Base-by-base conservation (phyloP, 192 early-diverging fungal species). In the Linnemannia exigua region DNA sequence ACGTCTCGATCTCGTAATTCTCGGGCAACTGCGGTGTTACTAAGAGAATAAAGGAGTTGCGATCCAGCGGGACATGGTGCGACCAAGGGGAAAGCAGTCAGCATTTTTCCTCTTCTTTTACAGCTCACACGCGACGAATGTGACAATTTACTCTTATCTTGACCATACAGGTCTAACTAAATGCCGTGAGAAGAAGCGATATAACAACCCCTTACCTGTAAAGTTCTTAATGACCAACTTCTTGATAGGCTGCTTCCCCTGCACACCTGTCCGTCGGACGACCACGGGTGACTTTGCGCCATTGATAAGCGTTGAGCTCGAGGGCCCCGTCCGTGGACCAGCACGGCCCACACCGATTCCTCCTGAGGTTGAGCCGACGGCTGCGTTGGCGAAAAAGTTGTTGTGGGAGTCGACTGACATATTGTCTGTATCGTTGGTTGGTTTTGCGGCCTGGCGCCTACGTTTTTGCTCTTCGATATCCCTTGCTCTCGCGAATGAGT, bases 1-100 rank as follows among this genome's bases (percentile, higher is more conserved):
- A 94, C 12, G 94, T 94, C 66, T 90, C 90, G 9, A 88, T 79
- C 67, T 95, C 92, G 84, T 93, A 98, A 58, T 91, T 90, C 35
- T 88, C 89, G 15, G 97, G 96, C 37, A 97, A 79, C 33, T 84
- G 77, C 12, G 91, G 91, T 75, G 89, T 92, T 37, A 82, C 90
- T 91, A 73, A 11, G 67, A 31, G 16, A 70, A 72, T 14, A n/a
- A 14, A 37, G 33, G 33, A 51, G 46, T 19, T 41, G 61, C 19
- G 36, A 67, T 38, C 79, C 20, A 72, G 67, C 31, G 33, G 33
- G 25, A 63, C 58, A 63, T 33, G 58, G 11, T 63, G 58, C 25
- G 28, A 44, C 12, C 33, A 73, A 3, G 37, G 25, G 52, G 54
- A 70, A 72, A 52, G 37, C 48, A 15, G 16, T 22, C 19, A 33